Conservation (phyloP, 257 asterid species). For the Capsicum pubescens region DNA sequence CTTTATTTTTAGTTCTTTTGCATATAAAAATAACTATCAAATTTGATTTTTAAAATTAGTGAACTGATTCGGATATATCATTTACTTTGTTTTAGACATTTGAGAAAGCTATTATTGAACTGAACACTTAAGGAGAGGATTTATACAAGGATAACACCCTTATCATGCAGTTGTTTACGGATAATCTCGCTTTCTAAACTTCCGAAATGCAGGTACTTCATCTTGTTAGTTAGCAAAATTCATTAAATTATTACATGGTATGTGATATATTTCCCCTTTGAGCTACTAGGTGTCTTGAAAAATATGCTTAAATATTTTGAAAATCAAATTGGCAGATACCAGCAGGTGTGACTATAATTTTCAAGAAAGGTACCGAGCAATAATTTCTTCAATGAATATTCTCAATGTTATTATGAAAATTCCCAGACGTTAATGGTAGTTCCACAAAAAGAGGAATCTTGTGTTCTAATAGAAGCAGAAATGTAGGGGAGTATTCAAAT, state of each 20-base stretch:
- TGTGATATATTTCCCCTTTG: background rate
- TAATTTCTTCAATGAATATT: no score
- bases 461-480: no score
- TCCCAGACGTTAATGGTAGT: no score
- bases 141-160: conserved; percentile 76
- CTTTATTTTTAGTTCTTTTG: background rate
- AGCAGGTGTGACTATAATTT: no score
- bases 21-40: background rate
- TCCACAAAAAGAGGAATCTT: no score
- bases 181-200: conserved; percentile 75
- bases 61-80: background rate
- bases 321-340: no score
- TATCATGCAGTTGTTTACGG: conserved; percentile 76
- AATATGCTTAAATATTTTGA: no score
- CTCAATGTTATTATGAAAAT: no score
- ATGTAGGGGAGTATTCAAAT: no score
- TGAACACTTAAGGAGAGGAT: conserved; percentile 64
- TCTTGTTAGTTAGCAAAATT: no score
- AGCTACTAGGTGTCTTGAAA: no score
- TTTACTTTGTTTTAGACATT: conserved; percentile 46
- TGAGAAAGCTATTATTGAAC: conserved; percentile 70
- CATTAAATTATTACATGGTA: background rate
- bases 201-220: conserved; percentile 63
- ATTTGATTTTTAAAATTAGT: background rate
- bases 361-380: no score